Evolutionary conservation across 1,139 yeast species (phyloP).

Genomic region (Schwanniomyces etchellsii): DNA sequence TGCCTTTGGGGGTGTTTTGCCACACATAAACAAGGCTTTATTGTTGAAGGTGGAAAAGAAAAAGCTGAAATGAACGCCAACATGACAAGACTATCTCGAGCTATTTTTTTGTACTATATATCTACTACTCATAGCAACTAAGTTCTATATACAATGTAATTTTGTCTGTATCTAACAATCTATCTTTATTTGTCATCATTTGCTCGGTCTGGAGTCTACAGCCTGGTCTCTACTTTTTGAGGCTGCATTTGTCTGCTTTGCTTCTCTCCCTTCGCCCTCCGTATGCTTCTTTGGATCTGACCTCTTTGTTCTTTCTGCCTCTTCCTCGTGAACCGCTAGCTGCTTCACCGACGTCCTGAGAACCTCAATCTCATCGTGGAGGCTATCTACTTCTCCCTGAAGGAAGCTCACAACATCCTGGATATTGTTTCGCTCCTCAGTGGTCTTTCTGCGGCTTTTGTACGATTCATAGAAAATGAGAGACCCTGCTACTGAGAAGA

Average conservation of each 20-base stretch:
- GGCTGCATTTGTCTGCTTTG: too few relatives aligned
- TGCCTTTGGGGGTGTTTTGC: conserved; percentile 98
- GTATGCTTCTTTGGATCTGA: too few relatives aligned
- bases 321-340: too few relatives aligned
- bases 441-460: conserved; percentile 63
- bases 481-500: conserved; percentile 76
- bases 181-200: too few relatives aligned
- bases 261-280: too few relatives aligned
- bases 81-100: conserved; percentile 2
- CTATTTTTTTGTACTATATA: conserved; percentile 11
- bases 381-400: conserved; percentile 64
- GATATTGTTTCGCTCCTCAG: conserved; percentile 54
- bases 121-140: neutral
- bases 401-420: conserved; percentile 64
- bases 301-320: too few relatives aligned
- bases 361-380: conserved; percentile 42
- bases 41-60: conserved; percentile 89
- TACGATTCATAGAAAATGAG: conserved; percentile 70
- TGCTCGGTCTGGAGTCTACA: too few relatives aligned
- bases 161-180: too few relatives aligned
- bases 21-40: conserved; percentile 92
- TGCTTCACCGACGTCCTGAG: conserved; percentile 1
- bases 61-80: conserved; percentile 39
- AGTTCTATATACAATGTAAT: conserved; percentile 1
- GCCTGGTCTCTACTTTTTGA: too few relatives aligned